Conservation (phyloP, 805 yeast species). For the Myxozyma sirexii region DNA sequence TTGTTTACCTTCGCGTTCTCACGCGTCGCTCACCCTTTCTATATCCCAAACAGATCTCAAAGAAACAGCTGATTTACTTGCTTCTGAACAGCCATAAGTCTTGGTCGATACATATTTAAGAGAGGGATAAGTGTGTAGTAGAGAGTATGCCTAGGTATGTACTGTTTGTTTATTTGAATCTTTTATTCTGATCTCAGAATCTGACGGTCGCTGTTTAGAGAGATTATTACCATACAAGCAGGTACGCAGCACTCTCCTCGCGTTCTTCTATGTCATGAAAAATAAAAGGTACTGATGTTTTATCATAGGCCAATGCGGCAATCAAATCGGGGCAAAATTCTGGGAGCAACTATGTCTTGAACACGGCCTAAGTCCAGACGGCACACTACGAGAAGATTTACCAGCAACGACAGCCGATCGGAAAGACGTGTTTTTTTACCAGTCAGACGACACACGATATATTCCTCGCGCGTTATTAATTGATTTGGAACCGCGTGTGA, state of each 20-base stretch:
- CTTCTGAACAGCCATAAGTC: no score
- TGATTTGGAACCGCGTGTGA: conserved; percentile 82
- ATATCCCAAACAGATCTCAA: neutral
- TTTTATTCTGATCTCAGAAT: no score
- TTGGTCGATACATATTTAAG: no score
- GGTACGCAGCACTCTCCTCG: conserved; percentile 12
- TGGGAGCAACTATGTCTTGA: conserved; percentile 88
- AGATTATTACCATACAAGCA: conserved; percentile 39
- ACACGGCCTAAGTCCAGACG: conserved; percentile 78
- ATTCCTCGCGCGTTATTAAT: conserved; percentile 86
- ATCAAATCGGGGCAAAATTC: conserved; percentile 89
- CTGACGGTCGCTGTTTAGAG: conserved; percentile 18
- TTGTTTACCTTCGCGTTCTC: conserved; percentile 8
- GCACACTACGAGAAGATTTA: conserved; percentile 46
- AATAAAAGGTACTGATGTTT: neutral
- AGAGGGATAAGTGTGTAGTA: no score
- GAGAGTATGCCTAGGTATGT: conserved; percentile 23
- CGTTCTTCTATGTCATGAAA: neutral
- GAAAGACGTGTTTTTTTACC: conserved; percentile 80
- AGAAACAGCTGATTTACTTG: no score
- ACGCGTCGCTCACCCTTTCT: neutral
- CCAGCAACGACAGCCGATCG: conserved; percentile 53
- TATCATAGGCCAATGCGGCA: conserved; percentile 84
- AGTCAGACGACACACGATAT: conserved; percentile 71
- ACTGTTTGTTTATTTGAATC: no score